Conservation (phyloP, 768 basidiomycete species). For the Naganishia vaughanmartiniae region DNA sequence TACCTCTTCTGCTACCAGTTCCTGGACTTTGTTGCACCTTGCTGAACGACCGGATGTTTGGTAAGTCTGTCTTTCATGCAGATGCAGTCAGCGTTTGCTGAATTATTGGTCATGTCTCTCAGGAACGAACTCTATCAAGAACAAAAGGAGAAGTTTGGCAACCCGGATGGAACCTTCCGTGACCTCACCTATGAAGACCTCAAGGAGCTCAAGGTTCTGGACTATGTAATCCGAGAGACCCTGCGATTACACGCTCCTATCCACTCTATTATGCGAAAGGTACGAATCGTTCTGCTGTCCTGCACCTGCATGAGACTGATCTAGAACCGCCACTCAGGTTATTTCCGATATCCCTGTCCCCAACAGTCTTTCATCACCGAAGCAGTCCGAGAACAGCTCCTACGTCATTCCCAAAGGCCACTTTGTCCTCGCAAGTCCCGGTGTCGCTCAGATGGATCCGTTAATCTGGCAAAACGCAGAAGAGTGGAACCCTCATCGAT, state of each 20-base stretch:
- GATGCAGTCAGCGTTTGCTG: neutral
- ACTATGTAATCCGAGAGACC: conserved; percentile 85
- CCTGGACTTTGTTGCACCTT: conserved; percentile 86
- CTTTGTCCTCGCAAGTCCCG: conserved; percentile 83
- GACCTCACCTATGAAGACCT: conserved; percentile 82
- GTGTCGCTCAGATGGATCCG: conserved; percentile 83
- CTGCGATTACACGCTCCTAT: conserved; percentile 74
- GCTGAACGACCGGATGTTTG: conserved; percentile 71
- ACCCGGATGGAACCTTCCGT: conserved; percentile 74
- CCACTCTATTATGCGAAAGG: conserved; percentile 68
- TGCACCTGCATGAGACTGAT: neutral
- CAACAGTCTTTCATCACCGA: conserved; percentile 71
- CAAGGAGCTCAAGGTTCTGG: conserved; percentile 75
- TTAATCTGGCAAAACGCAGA: conserved; percentile 70
- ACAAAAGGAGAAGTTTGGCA: conserved; percentile 76
- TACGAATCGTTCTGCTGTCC: neutral
- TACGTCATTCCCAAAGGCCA: conserved; percentile 88
- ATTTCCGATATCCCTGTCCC: conserved; percentile 81
- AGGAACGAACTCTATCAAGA: conserved; percentile 84
- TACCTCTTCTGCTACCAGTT: conserved; percentile 86
- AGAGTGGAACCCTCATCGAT: conserved; percentile 76
- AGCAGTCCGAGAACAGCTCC: conserved; percentile 60
- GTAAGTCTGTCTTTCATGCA: conserved; percentile 56
- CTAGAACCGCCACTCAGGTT: conserved; percentile 53
- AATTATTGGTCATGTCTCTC: neutral